Percentiles rank a stretch among this genome's conserved stretches.
These are phyloP conservation scores for barrel medic (Medicago truncatula) DNA, from an alignment of 306 rosid species.

Conservation along the genomic window MtrunA17r5.0-ANR NC_053048.1:35774001-35774500, in stretches of 20 bases:
- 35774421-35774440: not conserved
- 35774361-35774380: not conserved
- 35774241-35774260: conserved; percentile 44
- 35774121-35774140: conserved; percentile 39
- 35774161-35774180: conserved; percentile 49
- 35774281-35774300: conserved; percentile 20
- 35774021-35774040: conserved; percentile 34
- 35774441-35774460: not conserved
- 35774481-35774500: conserved; percentile 1
- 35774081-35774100: conserved; percentile 52
- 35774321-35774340: conserved; percentile 32
- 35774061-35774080: conserved; percentile 59
- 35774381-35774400: conserved; percentile 9
- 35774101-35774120: conserved; percentile 55
- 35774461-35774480: not conserved
- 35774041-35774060: conserved; percentile 54
- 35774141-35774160: conserved; percentile 52
- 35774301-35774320: conserved; percentile 4
- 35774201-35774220: conserved; percentile 51
- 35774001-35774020: conserved; percentile 62
- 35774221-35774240: conserved; percentile 41
- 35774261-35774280: conserved; percentile 17
- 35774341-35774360: not conserved
- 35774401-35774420: conserved; percentile 5
- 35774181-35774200: conserved; percentile 46